phyloP scores from a whole-genome alignment of 768 basidiomycete species.

The Calocybe cyanea region DNA sequence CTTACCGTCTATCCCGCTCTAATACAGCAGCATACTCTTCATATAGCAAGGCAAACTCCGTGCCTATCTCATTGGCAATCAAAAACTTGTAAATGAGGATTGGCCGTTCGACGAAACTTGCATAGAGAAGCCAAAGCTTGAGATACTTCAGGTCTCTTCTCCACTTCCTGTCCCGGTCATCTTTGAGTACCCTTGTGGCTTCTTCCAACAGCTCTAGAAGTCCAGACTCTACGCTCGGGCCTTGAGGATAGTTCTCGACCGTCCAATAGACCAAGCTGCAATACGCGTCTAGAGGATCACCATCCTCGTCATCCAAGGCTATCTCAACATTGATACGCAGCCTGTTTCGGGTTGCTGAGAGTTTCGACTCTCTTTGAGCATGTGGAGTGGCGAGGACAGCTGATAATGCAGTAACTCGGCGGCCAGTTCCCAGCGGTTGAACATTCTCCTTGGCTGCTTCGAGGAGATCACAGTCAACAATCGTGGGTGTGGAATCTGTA shows the following conservation, averaged over 20 bases:
- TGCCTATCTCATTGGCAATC: constrained; percentile 88
- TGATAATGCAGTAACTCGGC: constrained; percentile 75
- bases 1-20: constrained; percentile 78
- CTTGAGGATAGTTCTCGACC: constrained; percentile 91
- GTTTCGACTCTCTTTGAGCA: constrained; percentile 67
- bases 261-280: constrained; percentile 88
- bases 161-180: constrained; percentile 71
- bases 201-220: constrained; percentile 92
- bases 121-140: constrained; percentile 92
- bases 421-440: constrained; percentile 75
- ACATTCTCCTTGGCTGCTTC: constrained; percentile 88
- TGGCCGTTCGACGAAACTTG: constrained; percentile 87
- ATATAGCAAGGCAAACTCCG: constrained; percentile 75
- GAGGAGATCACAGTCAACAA: constrained; percentile 78
- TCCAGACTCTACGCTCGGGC: constrained; percentile 83
- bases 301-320: constrained; percentile 77
- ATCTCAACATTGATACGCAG: constrained; percentile 71
- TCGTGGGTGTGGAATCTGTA: constrained; percentile 35
- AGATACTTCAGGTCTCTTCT: constrained; percentile 80
- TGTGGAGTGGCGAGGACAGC: constrained; percentile 74
- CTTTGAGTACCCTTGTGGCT: constrained; percentile 81
- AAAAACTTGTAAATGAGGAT: constrained; percentile 87
- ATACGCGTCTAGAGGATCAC: constrained; percentile 84
- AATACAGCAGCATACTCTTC: constrained; percentile 88
- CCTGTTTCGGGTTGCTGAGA: constrained; percentile 59